A percentile compares a stretch with the other conserved stretches of the same genome.
These are phyloP conservation scores for Citrus cavaleriei DNA, from an alignment of 345 rosid genomes.

Conservation along the genomic window DNA sequence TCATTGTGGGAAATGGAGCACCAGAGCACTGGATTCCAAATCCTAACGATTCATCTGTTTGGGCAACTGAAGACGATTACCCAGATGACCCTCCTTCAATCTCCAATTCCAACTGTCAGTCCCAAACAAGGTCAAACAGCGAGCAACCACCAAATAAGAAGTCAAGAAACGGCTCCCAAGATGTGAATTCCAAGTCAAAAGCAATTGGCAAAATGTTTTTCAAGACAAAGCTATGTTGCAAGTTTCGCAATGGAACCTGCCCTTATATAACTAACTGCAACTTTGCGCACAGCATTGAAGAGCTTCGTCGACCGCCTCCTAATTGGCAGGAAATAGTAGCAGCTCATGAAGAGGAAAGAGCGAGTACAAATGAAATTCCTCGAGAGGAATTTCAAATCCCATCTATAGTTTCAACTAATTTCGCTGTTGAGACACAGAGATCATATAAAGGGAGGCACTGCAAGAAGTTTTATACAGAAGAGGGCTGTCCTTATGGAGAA, in stretches of 20 bases:
- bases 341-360: slow-evolving; percentile 60
- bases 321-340: slow-evolving; percentile 82
- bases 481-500: slow-evolving; percentile 97
- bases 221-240: slow-evolving; percentile 88
- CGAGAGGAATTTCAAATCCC: slow-evolving; percentile 94
- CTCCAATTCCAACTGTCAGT: slow-evolving; percentile 38
- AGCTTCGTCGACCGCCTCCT: slow-evolving; percentile 76
- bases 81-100: slow-evolving; percentile 37
- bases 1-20: slow-evolving; percentile 40
- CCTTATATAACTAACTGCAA: slow-evolving; percentile 66
- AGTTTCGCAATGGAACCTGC: slow-evolving; percentile 71
- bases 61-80: slow-evolving; percentile 96
- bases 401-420: slow-evolving; percentile 42
- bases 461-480: slow-evolving; percentile 92
- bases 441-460: slow-evolving; percentile 88
- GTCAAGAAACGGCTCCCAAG: slow-evolving; percentile 42
- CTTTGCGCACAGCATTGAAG: slow-evolving; percentile 88
- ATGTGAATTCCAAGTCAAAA: slow-evolving; percentile 44
- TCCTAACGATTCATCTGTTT: slow-evolving; percentile 50
- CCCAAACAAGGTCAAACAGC: slow-evolving; percentile 42
- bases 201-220: slow-evolving; percentile 75
- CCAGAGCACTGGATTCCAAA: slow-evolving; percentile 65
- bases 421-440: slow-evolving; percentile 53
- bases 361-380: slow-evolving; percentile 3
- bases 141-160: slow-evolving; percentile 63